These are phyloP conservation scores for Verticillium isaacii DNA, from an alignment of 2,329 filamentous ascomycete genomes.

Conservation along the genomic window DNA sequence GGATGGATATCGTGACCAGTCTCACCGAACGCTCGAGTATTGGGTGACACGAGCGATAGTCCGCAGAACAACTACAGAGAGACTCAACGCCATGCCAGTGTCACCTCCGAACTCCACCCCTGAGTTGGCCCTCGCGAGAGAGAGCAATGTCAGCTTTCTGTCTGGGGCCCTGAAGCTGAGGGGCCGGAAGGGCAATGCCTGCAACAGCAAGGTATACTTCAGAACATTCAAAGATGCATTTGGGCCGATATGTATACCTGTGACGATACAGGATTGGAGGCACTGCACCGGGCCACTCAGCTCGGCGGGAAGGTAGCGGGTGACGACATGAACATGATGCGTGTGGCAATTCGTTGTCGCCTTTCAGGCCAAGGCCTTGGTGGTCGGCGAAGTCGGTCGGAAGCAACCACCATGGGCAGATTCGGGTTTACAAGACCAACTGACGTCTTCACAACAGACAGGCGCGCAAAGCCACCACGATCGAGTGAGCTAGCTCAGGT, in stretches of 20 bases:
- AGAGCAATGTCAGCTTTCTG: neutral
- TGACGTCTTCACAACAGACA: neutral
- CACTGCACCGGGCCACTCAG: neutral
- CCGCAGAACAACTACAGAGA: neutral
- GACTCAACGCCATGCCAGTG: neutral
- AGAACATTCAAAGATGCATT: neutral
- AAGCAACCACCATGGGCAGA: neutral
- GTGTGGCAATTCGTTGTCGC: neutral
- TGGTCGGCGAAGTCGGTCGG: neutral
- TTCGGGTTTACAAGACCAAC: neutral
- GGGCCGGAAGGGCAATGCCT: no score
- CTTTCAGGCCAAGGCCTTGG: neutral
- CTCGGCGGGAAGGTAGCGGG: neutral
- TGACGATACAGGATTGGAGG: neutral
- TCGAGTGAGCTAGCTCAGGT: neutral
- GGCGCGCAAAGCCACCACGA: neutral
- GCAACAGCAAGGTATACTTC: no score
- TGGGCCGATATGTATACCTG: neutral
- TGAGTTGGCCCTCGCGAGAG: neutral
- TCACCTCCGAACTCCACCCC: neutral
- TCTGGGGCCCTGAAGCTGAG: no score
- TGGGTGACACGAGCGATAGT: slow-evolving; percentile 5
- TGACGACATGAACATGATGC: neutral
- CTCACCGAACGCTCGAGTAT: neutral
- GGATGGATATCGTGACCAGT: neutral